Base-by-base conservation (phyloP, 305 asterid species). In the Galium porrigens region DNA sequence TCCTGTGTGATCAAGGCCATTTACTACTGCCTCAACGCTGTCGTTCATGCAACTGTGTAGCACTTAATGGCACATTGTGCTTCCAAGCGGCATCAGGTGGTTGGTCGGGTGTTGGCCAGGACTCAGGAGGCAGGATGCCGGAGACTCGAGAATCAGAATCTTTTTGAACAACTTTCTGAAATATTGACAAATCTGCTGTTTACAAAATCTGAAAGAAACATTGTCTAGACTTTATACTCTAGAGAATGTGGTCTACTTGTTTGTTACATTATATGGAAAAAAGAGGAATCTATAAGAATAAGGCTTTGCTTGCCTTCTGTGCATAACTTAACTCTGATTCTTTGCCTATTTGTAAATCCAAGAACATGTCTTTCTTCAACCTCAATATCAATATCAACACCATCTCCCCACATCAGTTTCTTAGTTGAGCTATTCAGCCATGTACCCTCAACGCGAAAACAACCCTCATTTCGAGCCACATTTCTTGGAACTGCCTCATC, bases 401-500 rank as follows among this genome's bases (percentile, higher is more conserved):
- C 70, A 66, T 44, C 44, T 20, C 66, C 64, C 63, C 58, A 34
- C 5, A 29, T 37, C 34, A 66, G n/a, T 55, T 52, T 54, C 71
- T 20, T 10, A 37, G 53, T 30, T 10, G 33, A 49, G 11, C 58
- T 20, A 32, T 49, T n/a, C 67, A 11, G 62, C 17, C 58, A 75
- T 70, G 85, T 25, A 25, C 20, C 14, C 42, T 9, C 73, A 64
- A 17, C 69, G 32, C 1, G 85, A 80, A 2, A 58, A 63, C 66
- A 80, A 80, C 63, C 85, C 82, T 29, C 80, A 80, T 66, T 80
- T 80, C 62, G 37, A 5, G 61, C 65, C 79, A 36, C 72, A 58
- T 18, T 52, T 42, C 25, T 60, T 60, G 22, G 73, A 22, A 7
- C 66, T 71, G 15, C 61, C 64, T 22, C 58, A 54, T 30, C 62